Conservation (phyloP, 2,329 filamentous ascomycete genomes). For the Diplodia mutila region DNA sequence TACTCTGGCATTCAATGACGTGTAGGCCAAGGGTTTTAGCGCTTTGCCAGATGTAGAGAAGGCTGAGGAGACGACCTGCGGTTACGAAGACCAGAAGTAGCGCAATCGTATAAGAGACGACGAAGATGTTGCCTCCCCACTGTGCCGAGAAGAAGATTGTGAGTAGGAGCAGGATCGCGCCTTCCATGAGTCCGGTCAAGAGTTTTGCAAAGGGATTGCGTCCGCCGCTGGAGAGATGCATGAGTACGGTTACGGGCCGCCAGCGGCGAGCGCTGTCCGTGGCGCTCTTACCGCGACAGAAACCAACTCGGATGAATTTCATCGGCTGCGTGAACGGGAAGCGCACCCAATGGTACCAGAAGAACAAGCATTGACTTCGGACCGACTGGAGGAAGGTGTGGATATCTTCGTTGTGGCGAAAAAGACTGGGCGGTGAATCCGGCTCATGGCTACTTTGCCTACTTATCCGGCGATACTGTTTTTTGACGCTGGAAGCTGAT, state of each 20-base stretch:
- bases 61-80: not conserved
- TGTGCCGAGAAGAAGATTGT: not conserved
- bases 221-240: not conserved
- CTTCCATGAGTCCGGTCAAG: not conserved
- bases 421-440: not conserved
- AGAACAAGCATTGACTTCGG: not conserved
- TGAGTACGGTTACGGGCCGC: not conserved
- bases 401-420: not conserved
- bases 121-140: not conserved
- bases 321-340: not conserved
- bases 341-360: not conserved
- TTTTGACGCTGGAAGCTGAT: not conserved
- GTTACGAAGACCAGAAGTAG: not conserved
- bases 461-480: not conserved
- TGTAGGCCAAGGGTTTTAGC: constrained; percentile 9
- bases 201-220: not conserved
- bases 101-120: not conserved
- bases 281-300: not conserved
- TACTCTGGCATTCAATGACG: constrained; percentile 17
- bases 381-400: not conserved
- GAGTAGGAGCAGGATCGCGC: not conserved
- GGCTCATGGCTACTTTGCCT: not conserved
- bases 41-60: not conserved
- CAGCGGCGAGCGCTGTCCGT: not conserved
- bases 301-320: not conserved